Evolutionary conservation across 805 yeast genomes (phyloP).

Genomic region (Lachancea mirantina): DNA sequence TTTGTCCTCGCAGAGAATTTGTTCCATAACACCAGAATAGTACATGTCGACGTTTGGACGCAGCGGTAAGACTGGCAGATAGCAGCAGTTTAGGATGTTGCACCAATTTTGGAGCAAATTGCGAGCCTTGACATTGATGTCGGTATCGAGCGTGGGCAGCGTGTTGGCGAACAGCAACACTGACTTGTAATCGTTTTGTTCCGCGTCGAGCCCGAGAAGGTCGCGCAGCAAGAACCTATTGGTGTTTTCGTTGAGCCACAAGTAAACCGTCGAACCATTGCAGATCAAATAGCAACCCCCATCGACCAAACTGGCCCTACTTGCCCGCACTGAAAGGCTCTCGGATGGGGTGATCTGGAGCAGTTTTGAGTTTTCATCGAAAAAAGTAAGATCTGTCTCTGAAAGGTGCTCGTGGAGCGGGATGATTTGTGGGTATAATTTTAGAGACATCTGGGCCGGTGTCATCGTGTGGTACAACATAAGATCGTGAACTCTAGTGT

Average conservation of each 20-base stretch:
- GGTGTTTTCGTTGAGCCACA: slow-evolving; percentile 67
- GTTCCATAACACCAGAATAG: slow-evolving; percentile 35
- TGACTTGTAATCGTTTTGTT: slow-evolving; percentile 16
- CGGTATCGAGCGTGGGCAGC: slow-evolving; percentile 65
- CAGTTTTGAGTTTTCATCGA: slow-evolving; percentile 35
- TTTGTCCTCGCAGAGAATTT: slow-evolving; percentile 68
- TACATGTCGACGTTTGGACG: slow-evolving; percentile 30
- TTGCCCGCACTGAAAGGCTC: slow-evolving; percentile 35
- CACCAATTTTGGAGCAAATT: slow-evolving; percentile 49
- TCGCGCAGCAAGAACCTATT: slow-evolving; percentile 63
- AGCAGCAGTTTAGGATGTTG: slow-evolving; percentile 17
- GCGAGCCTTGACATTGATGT: slow-evolving; percentile 59
- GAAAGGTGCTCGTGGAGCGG: slow-evolving; percentile 57
- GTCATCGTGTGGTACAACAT: slow-evolving; percentile 43
- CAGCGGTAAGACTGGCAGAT: slow-evolving; percentile 23
- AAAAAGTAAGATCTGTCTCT: slow-evolving; percentile 47
- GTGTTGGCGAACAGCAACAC: slow-evolving; percentile 34
- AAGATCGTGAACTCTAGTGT: slow-evolving; percentile 49
- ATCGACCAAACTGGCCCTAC: slow-evolving; percentile 36
- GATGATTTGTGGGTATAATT: slow-evolving; percentile 73
- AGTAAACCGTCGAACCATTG: slow-evolving; percentile 51
- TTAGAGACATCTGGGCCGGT: slow-evolving; percentile 47
- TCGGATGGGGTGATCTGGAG: slow-evolving; percentile 43
- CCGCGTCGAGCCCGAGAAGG: slow-evolving; percentile 55
- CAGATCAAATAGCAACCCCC: slow-evolving; percentile 78